Conservation (phyloP, 2,329 filamentous ascomycete species). For the Colletotrichum melonis region DNA sequence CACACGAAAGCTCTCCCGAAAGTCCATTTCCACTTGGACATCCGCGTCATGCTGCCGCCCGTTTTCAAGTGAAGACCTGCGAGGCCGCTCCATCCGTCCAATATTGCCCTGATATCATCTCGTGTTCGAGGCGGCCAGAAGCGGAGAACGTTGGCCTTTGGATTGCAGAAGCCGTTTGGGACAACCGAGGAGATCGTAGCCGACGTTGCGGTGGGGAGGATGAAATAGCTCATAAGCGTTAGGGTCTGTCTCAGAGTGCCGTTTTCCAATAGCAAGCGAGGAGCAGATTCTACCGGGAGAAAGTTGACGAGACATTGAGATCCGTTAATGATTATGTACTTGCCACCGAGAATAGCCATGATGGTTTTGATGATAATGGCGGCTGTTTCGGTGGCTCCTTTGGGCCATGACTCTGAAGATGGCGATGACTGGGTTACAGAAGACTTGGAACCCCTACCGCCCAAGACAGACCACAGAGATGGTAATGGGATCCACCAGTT, state of each 20-base stretch:
- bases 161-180: neutral
- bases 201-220: conserved; percentile 2
- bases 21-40: neutral
- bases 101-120: conserved; percentile 9
- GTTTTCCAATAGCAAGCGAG: neutral
- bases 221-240: neutral
- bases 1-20: neutral
- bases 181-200: neutral
- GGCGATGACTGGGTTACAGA: neutral
- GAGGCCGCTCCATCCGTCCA: neutral
- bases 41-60: neutral
- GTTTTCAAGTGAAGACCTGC: neutral
- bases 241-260: neutral
- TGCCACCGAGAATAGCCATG: neutral
- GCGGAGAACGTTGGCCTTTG: neutral
- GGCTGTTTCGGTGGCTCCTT: neutral
- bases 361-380: neutral
- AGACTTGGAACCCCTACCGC: neutral
- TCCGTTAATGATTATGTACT: neutral
- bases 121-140: conserved; percentile 11
- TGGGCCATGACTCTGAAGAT: neutral
- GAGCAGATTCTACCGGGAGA: neutral
- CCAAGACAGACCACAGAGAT: neutral
- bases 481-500: neutral
- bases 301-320: neutral